These are phyloP conservation scores for Cyclotella kingstonii DNA, from an alignment of 108 stramenopile genomes.

Conservation along the genomic window DNA sequence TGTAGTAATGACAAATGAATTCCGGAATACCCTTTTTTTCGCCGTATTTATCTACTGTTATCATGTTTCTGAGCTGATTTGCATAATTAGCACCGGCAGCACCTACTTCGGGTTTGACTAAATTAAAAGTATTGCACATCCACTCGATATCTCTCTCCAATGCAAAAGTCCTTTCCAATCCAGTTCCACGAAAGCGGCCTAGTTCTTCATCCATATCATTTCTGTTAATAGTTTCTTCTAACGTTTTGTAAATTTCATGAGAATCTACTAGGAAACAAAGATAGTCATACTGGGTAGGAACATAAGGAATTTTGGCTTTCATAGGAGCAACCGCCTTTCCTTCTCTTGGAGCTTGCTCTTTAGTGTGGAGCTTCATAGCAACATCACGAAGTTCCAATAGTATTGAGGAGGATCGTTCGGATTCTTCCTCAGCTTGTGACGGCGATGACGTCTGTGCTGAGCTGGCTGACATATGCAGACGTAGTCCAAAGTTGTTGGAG, in stretches of 20 bases:
- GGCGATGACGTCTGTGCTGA: conserved; percentile 1
- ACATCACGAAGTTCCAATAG: conserved; percentile 78
- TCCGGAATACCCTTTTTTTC: conserved; percentile 62
- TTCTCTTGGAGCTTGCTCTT: conserved; percentile 86
- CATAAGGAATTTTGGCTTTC: conserved; percentile 47
- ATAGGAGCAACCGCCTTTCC: conserved; percentile 59
- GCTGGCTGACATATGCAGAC: not conserved
- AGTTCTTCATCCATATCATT: conserved; percentile 44
- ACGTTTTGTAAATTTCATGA: conserved; percentile 69
- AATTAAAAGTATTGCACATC: conserved; percentile 66
- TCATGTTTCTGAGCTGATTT: conserved; percentile 48
- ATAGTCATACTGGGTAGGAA: conserved; percentile 73
- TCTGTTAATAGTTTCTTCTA: conserved; percentile 76
- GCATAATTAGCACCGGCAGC: conserved; percentile 60
- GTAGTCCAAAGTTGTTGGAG: not conserved
- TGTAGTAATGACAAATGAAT: conserved; percentile 94
- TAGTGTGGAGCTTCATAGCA: conserved; percentile 92
- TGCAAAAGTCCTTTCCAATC: conserved; percentile 74
- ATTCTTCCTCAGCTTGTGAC: not conserved
- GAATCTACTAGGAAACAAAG: conserved; percentile 82
- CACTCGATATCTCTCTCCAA: conserved; percentile 84
- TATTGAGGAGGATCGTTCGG: conserved; percentile 8
- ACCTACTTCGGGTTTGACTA: conserved; percentile 53
- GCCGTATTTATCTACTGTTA: conserved; percentile 31
- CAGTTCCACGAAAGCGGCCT: conserved; percentile 70